phyloP scores from a whole-genome alignment of 768 basidiomycete species.

The Termitomyces sp. region DNA sequence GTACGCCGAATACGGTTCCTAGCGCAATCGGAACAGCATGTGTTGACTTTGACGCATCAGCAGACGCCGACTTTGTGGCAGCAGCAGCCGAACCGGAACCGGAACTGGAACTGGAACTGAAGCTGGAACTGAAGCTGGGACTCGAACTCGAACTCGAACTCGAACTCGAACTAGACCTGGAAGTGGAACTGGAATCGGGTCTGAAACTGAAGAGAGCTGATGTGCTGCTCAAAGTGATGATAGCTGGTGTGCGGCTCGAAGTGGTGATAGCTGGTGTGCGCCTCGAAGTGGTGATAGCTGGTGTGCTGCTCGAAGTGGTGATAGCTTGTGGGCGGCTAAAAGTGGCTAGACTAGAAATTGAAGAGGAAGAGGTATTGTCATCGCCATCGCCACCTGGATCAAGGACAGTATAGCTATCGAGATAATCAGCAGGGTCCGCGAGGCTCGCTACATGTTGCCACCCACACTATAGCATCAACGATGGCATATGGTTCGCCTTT shows the following conservation, averaged over 20 bases:
- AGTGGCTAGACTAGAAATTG: slow-evolving; percentile 4
- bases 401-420: slow-evolving; percentile 18
- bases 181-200: too few relatives aligned
- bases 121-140: slow-evolving; percentile 8
- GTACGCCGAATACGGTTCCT: slow-evolving; percentile 25
- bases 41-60: slow-evolving; percentile 14
- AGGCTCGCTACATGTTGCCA: slow-evolving; percentile 3
- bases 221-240: slow-evolving; percentile 2
- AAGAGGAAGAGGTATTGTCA: slow-evolving; percentile 4
- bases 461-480: slow-evolving; percentile 36
- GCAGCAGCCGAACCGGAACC: slow-evolving; percentile 5
- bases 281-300: too few relatives aligned
- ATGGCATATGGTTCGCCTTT: slow-evolving; percentile 29
- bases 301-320: slow-evolving; percentile 2
- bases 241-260: too few relatives aligned
- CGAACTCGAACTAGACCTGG: too few relatives aligned
- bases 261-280: too few relatives aligned
- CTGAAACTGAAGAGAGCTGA: too few relatives aligned
- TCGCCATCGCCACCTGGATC: slow-evolving; percentile 18
- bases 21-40: slow-evolving; percentile 25
- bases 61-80: slow-evolving; percentile 16
- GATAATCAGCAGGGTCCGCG: background rate
- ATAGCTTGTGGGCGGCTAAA: slow-evolving; percentile 3
- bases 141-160: too few relatives aligned
- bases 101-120: slow-evolving; percentile 9